Conservation (phyloP, 306 rosid species). For the Mimosa bimucronata region DNA sequence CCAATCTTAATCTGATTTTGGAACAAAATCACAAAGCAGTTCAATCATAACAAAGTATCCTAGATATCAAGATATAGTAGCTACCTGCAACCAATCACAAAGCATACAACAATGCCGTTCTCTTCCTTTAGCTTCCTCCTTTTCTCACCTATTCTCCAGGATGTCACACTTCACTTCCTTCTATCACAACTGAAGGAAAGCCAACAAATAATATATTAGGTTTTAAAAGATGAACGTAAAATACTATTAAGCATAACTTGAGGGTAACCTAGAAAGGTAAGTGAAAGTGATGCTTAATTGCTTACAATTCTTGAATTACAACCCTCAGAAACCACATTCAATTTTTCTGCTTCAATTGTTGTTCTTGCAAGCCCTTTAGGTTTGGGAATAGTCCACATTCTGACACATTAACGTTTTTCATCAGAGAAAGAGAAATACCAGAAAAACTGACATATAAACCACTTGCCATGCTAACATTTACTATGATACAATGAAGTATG, state of each 20-base stretch:
- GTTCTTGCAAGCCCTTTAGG: slow-evolving; percentile 62
- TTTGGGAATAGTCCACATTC: slow-evolving; percentile 89
- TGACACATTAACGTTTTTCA: slow-evolving; percentile 37
- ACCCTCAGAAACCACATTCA: slow-evolving; percentile 81
- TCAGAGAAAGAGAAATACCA: slow-evolving; percentile 23
- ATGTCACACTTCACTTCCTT: slow-evolving; percentile 75
- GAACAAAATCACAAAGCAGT: neutral
- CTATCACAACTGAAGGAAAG: slow-evolving; percentile 60
- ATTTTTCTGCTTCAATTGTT: slow-evolving; percentile 71
- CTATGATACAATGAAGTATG: neutral
- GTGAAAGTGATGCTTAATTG: slow-evolving; percentile 47
- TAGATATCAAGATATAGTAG: slow-evolving; percentile 18
- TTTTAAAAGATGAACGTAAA: slow-evolving; percentile 23
- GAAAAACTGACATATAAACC: neutral
- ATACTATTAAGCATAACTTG: neutral
- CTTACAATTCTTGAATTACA: slow-evolving; percentile 79
- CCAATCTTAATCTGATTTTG: neutral
- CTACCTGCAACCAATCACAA: slow-evolving; percentile 96
- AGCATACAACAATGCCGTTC: slow-evolving; percentile 88
- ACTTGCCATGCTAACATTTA: neutral
- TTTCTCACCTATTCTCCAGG: slow-evolving; percentile 73
- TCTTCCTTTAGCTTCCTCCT: slow-evolving; percentile 95
- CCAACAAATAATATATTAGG: slow-evolving; percentile 26
- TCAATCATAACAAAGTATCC: neutral
- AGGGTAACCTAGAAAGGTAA: neutral